These are phyloP conservation scores for Saccharomyces paradoxus DNA, from an alignment of 805 yeast species.

Conservation along the genomic window DNA sequence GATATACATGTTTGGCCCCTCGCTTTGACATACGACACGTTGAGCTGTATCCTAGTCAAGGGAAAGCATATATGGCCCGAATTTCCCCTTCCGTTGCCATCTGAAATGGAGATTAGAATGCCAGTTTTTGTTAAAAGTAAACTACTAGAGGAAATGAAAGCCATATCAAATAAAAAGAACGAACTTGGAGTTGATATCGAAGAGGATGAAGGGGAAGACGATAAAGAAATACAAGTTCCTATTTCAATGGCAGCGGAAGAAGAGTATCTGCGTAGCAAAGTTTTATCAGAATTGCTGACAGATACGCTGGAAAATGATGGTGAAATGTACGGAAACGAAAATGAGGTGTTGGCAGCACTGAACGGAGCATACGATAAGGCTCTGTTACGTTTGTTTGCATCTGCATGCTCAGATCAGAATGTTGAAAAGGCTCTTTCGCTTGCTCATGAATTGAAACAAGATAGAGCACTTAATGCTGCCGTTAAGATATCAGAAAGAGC, in stretches of 20 bases:
- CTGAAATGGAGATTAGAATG: slow-evolving; percentile 62
- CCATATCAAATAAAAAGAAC: slow-evolving; percentile 17
- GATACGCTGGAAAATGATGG: slow-evolving; percentile 46
- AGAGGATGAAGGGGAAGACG: slow-evolving; percentile 13
- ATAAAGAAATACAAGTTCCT: slow-evolving; percentile 24
- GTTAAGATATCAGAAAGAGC: slow-evolving; percentile 73
- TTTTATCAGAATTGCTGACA: slow-evolving; percentile 52
- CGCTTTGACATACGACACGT: slow-evolving; percentile 61
- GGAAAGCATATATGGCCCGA: slow-evolving; percentile 61
- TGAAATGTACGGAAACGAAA: slow-evolving; percentile 37
- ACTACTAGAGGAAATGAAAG: slow-evolving; percentile 14
- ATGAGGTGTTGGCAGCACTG: slow-evolving; percentile 45
- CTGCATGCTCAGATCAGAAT: slow-evolving; percentile 60
- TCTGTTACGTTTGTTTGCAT: slow-evolving; percentile 65
- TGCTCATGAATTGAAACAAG: slow-evolving; percentile 61
- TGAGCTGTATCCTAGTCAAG: slow-evolving; percentile 68
- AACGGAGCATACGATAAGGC: slow-evolving; percentile 65
- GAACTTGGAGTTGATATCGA: slow-evolving; percentile 19
- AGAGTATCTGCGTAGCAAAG: slow-evolving; percentile 49
- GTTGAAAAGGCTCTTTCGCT: slow-evolving; percentile 60
- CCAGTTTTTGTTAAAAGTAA: slow-evolving; percentile 43
- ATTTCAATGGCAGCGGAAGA: slow-evolving; percentile 46
- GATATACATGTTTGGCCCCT: slow-evolving; percentile 81
- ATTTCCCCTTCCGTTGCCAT: slow-evolving; percentile 77
- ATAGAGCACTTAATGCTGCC: slow-evolving; percentile 78